Percentiles rank a stretch among this genome's conserved stretches.
Evolutionary conservation across 1,284 basidiomycete species (phyloP).

Genomic region (Meripilus lineatus): DNA sequence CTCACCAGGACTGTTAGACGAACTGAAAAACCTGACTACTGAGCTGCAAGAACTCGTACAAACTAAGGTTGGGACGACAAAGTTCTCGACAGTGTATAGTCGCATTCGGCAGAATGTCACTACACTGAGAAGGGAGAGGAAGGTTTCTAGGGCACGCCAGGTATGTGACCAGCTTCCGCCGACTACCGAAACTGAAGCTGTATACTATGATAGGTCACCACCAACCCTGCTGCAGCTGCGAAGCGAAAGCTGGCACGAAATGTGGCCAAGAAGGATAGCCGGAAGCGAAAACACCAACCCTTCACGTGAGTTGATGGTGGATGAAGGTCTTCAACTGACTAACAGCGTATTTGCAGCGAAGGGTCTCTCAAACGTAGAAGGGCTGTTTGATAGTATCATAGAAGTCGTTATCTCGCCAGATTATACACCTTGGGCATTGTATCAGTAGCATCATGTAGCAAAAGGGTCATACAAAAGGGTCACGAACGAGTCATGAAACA

Average conservation of each 20-base stretch:
- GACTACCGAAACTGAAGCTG: conserved; percentile 3
- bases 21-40: conserved; percentile 75
- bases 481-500: conserved; percentile 43
- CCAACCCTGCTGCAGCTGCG: conserved; percentile 74
- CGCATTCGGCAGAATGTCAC: conserved; percentile 71
- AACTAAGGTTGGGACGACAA: conserved; percentile 77
- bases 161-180: conserved; percentile 30
- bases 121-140: conserved; percentile 69
- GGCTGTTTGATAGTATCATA: too few species aligned
- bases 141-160: conserved; percentile 59
- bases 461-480: too few species aligned
- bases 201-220: conserved; percentile 40
- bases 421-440: too few species aligned
- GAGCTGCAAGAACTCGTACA: conserved; percentile 91
- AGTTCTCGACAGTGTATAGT: conserved; percentile 78
- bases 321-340: too few species aligned
- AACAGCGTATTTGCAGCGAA: too few species aligned
- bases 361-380: too few species aligned
- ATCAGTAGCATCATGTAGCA: too few species aligned
- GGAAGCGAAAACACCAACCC: conserved; percentile 67
- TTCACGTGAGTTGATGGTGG: conserved; percentile 64
- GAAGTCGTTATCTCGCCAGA: too few species aligned
- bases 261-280: conserved; percentile 71
- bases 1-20: conserved; percentile 46
- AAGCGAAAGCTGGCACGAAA: conserved; percentile 70